Conservation (phyloP, 192 early-diverging fungal species). For the Entomortierella lignicola region DNA sequence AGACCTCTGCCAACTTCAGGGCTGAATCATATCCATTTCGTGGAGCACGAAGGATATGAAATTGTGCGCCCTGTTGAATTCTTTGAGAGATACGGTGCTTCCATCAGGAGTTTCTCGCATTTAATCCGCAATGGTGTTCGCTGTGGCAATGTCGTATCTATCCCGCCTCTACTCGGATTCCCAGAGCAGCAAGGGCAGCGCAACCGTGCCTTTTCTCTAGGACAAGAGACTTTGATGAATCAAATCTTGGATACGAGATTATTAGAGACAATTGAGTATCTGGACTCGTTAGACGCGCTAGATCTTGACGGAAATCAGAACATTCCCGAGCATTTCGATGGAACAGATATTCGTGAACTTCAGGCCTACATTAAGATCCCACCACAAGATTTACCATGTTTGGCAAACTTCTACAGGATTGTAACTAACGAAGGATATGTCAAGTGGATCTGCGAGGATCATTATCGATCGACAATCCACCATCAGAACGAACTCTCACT, state of each 20-base stretch:
- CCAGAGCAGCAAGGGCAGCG: conserved; percentile 8
- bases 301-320: background rate
- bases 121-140: conserved; percentile 27
- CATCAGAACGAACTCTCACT: conserved; percentile 22
- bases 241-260: conserved; percentile 31
- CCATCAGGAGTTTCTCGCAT: conserved; percentile 30
- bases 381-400: background rate
- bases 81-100: conserved; percentile 33
- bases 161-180: conserved; percentile 14
- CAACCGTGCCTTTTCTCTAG: background rate
- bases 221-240: conserved; percentile 25
- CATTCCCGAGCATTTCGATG: conserved; percentile 9
- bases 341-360: conserved; percentile 28
- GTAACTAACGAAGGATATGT: conserved; percentile 23
- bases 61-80: conserved; percentile 25
- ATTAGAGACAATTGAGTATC: conserved; percentile 23
- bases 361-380: conserved; percentile 25
- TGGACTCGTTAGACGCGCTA: conserved; percentile 18
- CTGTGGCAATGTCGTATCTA: conserved; percentile 25
- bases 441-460: conserved; percentile 45
- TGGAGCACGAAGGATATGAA: conserved; percentile 43
- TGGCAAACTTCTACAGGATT: conserved; percentile 16
- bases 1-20: conserved; percentile 16
- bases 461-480: conserved; percentile 24
- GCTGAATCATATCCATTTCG: conserved; percentile 32